Percentiles rank a stretch among this genome's conserved stretches.
Conservation (phyloP, 768 basidiomycete species). For the Leccinum rimulosum region DNA sequence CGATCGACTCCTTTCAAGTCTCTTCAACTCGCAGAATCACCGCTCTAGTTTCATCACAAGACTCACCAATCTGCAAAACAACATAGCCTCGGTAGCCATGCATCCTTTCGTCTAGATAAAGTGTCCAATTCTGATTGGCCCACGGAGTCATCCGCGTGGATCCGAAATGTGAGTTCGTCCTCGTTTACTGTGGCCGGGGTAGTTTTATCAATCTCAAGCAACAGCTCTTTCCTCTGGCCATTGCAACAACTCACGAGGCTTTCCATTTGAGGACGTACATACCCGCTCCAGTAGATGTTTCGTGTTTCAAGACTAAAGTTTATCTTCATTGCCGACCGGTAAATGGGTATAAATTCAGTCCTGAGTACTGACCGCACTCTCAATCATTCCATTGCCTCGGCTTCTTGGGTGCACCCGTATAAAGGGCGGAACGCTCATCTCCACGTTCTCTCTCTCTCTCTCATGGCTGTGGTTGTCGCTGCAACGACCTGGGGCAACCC, state of each 20-base stretch:
- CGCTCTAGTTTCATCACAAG: not conserved
- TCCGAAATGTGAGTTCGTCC: not conserved
- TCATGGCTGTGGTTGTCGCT: not conserved
- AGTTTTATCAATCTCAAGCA: not conserved
- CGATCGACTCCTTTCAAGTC: not conserved
- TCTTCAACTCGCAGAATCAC: too few relatives aligned
- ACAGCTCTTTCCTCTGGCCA: not conserved
- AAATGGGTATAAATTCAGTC: not conserved
- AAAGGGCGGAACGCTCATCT: not conserved
- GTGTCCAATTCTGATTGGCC: not conserved
- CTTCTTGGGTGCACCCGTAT: not conserved
- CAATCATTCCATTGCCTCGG: not conserved
- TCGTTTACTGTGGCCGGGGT: too few relatives aligned
- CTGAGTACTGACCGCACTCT: not conserved
- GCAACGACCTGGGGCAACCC: constrained; percentile 20
- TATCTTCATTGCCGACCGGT: not conserved
- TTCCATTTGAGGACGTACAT: not conserved
- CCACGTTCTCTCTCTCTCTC: not conserved
- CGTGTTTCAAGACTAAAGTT: not conserved
- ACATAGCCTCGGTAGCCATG: not conserved
- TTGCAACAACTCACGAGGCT: not conserved
- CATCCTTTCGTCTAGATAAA: not conserved
- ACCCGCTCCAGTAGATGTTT: not conserved
- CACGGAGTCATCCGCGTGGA: not conserved
- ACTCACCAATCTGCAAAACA: not conserved